Conservation (phyloP, 352 stramenopile genomes). For the Globisporangium paroecandrum region DNA sequence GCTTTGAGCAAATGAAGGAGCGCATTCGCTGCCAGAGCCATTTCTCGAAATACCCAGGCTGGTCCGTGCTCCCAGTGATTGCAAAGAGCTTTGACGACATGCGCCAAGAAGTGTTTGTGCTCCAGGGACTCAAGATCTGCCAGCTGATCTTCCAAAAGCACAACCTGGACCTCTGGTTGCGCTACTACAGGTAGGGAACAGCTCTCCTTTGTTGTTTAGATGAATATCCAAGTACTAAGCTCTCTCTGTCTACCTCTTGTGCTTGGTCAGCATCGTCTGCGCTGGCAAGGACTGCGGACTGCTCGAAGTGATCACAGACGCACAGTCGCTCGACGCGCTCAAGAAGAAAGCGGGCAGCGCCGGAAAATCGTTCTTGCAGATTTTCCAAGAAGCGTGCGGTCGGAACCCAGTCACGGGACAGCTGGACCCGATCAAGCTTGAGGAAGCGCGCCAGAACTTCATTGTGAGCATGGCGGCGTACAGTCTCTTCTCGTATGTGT, state of each 20-base stretch:
- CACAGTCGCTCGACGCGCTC: constrained; percentile 93
- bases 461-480: constrained; percentile 94
- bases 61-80: constrained; percentile 90
- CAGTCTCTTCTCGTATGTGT: constrained; percentile 95
- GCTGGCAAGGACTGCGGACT: constrained; percentile 91
- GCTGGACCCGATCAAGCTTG: constrained; percentile 38
- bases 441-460: constrained; percentile 91
- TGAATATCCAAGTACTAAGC: background rate
- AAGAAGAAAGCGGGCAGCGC: constrained; percentile 84
- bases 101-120: constrained; percentile 94
- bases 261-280: constrained; percentile 80
- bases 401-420: constrained; percentile 37
- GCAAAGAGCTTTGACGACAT: constrained; percentile 98
- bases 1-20: constrained; percentile 87
- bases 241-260: background rate
- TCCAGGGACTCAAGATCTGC: constrained; percentile 93
- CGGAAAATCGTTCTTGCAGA: constrained; percentile 32
- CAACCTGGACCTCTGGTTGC: constrained; percentile 86
- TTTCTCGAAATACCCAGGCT: constrained; percentile 65
- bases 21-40: constrained; percentile 75
- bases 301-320: constrained; percentile 94
- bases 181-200: constrained; percentile 76
- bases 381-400: constrained; percentile 50
- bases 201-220: background rate
- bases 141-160: constrained; percentile 92